phyloP scores from a whole-genome alignment of 192 early-diverging fungal species.

The Coemansia reversa region DNA sequence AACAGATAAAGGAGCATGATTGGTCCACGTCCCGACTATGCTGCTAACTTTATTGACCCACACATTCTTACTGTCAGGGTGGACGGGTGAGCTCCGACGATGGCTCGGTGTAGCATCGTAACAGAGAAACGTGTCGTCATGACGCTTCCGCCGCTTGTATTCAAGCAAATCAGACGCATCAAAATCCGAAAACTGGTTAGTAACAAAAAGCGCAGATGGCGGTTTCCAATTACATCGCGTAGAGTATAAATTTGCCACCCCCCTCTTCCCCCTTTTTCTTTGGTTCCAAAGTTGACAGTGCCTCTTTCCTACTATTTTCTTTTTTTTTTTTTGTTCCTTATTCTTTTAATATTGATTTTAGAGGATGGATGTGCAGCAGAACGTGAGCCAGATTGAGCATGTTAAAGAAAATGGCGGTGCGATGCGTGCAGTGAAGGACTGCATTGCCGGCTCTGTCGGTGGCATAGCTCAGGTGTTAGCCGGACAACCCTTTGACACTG shows the following conservation, averaged over 20 bases:
- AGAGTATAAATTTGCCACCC: not conserved
- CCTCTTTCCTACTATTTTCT: constrained; percentile 2
- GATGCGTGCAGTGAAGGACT: constrained; percentile 70
- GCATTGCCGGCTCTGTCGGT: constrained; percentile 69
- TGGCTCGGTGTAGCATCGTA: too few relatives aligned
- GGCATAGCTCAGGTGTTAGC: constrained; percentile 77
- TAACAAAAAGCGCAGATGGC: not conserved
- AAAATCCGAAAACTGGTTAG: too few relatives aligned
- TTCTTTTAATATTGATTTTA: not conserved
- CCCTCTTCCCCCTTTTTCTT: not conserved
- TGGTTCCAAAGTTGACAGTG: not conserved
- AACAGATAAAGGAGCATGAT: too few relatives aligned
- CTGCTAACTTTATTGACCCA: too few relatives aligned
- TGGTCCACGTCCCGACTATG: too few relatives aligned
- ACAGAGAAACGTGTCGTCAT: too few relatives aligned
- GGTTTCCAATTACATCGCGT: not conserved
- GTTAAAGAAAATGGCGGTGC: constrained; percentile 26
- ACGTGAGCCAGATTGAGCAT: not conserved
- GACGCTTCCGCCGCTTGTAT: too few relatives aligned
- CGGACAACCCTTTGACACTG: constrained; percentile 80
- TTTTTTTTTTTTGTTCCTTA: not conserved
- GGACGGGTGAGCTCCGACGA: too few relatives aligned
- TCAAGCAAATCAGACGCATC: too few relatives aligned
- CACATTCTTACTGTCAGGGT: too few relatives aligned
- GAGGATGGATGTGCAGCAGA: constrained; percentile 6